These are phyloP conservation scores for Phellinidium pouzarii DNA, from an alignment of 1,284 basidiomycete species.

Conservation along the genomic window DNA sequence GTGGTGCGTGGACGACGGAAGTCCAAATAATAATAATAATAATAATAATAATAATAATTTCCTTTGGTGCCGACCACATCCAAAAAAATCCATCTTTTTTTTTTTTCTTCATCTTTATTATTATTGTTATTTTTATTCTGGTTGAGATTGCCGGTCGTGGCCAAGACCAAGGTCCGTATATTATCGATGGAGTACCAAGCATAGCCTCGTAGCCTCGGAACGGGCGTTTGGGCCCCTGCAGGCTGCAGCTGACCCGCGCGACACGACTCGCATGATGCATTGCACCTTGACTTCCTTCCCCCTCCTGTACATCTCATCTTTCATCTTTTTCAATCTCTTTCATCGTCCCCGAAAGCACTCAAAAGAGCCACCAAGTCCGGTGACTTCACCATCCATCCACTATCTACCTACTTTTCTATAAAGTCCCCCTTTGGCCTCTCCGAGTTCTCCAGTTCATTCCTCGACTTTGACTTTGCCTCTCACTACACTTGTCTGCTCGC, in stretches of 20 bases:
- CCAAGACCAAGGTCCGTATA: constrained; percentile 19
- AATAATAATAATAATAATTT: no score
- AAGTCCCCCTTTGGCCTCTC: neutral
- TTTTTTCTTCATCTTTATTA: neutral
- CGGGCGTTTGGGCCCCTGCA: neutral
- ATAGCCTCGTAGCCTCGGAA: neutral
- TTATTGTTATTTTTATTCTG: neutral
- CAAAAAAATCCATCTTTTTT: neutral
- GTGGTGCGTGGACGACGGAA: no score
- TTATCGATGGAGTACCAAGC: neutral
- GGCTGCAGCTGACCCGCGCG: neutral
- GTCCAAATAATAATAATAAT: no score
- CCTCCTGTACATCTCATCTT: constrained; percentile 22
- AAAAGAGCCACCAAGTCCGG: neutral
- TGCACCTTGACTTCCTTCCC: constrained; percentile 16
- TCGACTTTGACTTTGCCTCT: constrained; percentile 17
- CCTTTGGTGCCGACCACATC: no score
- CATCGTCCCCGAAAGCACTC: constrained; percentile 10
- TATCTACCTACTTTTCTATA: constrained; percentile 19
- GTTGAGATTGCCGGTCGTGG: neutral
- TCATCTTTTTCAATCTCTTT: constrained; percentile 10
- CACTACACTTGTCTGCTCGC: constrained; percentile 11
- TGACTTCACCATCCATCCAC: constrained; percentile 22
- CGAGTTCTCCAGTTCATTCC: neutral
- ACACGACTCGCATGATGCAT: constrained; percentile 21